phyloP scores from a whole-genome alignment of 2,329 filamentous ascomycete species.

The Paraphoma sp. region DNA sequence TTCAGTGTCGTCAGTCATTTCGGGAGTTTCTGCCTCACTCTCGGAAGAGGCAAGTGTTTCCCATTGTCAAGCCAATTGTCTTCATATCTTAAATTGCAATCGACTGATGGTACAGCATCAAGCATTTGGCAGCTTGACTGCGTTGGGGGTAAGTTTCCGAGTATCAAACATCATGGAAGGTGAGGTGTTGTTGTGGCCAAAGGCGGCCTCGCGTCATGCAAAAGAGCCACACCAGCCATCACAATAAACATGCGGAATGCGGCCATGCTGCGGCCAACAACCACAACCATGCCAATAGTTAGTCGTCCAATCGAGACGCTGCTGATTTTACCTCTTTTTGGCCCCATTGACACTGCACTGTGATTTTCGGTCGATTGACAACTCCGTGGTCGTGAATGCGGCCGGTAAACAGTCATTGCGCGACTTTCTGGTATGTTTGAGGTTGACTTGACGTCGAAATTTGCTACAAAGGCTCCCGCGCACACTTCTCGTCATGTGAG shows the following conservation, averaged over 20 bases:
- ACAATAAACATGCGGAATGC: slow-evolving; percentile 42
- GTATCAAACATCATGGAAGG: slow-evolving; percentile 24
- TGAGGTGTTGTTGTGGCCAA: slow-evolving; percentile 31
- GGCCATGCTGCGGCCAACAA: slow-evolving; percentile 30
- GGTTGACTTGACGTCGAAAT: slow-evolving; percentile 47
- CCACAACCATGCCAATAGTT: slow-evolving; percentile 38
- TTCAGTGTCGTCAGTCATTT: slow-evolving; percentile 31
- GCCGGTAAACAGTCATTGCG: not conserved
- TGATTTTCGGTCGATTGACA: slow-evolving; percentile 25
- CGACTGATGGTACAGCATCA: slow-evolving; percentile 7
- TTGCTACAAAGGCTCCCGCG: slow-evolving; percentile 48
- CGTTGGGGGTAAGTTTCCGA: slow-evolving; percentile 21
- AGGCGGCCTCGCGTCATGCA: slow-evolving; percentile 36
- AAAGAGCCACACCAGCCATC: slow-evolving; percentile 39
- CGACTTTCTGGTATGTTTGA: slow-evolving; percentile 13
- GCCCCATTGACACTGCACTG: slow-evolving; percentile 21
- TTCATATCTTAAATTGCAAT: slow-evolving; percentile 33
- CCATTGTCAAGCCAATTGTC: slow-evolving; percentile 41
- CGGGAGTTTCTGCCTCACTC: slow-evolving; percentile 36
- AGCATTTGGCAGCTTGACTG: slow-evolving; percentile 13
- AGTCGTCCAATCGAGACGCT: slow-evolving; percentile 36
- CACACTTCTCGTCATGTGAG: slow-evolving; percentile 49
- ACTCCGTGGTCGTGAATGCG: slow-evolving; percentile 2
- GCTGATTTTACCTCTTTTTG: slow-evolving; percentile 27
- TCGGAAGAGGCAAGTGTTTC: slow-evolving; percentile 33